These are phyloP conservation scores for Collybiopsis luxurians DNA, from an alignment of 768 basidiomycete genomes.

Conservation along the genomic window DNA sequence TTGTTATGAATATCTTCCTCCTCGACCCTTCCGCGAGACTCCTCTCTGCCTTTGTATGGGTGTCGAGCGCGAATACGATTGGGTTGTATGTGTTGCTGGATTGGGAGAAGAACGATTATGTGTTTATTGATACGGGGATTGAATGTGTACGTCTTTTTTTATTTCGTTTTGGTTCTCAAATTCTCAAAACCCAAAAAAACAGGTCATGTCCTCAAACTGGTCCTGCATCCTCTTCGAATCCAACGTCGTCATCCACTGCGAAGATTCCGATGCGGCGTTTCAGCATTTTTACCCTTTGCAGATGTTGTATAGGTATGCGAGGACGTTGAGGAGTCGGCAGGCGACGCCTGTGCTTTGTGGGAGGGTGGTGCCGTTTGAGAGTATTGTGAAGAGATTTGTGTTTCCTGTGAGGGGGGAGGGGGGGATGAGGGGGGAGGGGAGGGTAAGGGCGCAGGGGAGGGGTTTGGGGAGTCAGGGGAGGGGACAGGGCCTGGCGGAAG, in stretches of 20 bases:
- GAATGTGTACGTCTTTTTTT: slow-evolving; percentile 52
- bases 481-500: too few species aligned
- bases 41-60: slow-evolving; percentile 70
- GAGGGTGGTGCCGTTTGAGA: slow-evolving; percentile 40
- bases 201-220: slow-evolving; percentile 74
- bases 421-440: background rate
- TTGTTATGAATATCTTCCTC: slow-evolving; percentile 77
- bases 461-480: too few species aligned
- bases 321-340: slow-evolving; percentile 14
- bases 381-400: slow-evolving; percentile 49
- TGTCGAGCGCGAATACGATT: slow-evolving; percentile 49
- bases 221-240: slow-evolving; percentile 66
- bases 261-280: slow-evolving; percentile 61
- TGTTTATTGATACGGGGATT: slow-evolving; percentile 72
- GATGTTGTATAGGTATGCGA: slow-evolving; percentile 32
- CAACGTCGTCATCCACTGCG: slow-evolving; percentile 72
- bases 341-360: slow-evolving; percentile 6
- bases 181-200: too few species aligned
- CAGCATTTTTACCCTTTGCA: slow-evolving; percentile 69
- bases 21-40: slow-evolving; percentile 61
- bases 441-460: too few species aligned
- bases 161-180: background rate
- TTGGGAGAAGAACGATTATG: slow-evolving; percentile 64
- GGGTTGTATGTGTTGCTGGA: slow-evolving; percentile 65
- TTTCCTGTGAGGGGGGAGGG: slow-evolving; percentile 34